phyloP scores from a whole-genome alignment of 305 asterid species.

The Fraxinus xanthoxyloides region DNA sequence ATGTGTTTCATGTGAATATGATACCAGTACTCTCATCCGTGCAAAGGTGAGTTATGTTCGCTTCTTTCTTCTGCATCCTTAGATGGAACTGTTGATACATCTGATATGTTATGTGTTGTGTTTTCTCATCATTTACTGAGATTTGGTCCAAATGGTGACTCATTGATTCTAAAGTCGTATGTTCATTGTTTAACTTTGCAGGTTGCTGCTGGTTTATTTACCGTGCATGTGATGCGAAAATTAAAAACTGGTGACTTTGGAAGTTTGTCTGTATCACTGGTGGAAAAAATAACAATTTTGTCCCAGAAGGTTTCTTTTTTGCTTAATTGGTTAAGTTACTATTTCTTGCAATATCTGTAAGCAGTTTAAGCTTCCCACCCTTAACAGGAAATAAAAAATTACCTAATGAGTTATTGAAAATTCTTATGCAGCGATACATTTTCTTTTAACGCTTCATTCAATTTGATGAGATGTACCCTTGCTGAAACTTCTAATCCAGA shows the following conservation, averaged over 20 bases:
- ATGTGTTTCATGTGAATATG: conserved; percentile 63
- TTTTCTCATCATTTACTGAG: background rate
- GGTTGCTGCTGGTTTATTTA: conserved; percentile 72
- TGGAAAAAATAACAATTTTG: conserved; percentile 50
- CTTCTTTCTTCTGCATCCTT: conserved; percentile 11
- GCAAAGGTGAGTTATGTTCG: conserved; percentile 56
- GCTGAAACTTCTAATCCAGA: conserved; percentile 19
- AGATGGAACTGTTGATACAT: conserved; percentile 2
- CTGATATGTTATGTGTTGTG: background rate
- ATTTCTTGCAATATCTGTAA: background rate
- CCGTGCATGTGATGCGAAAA: conserved; percentile 66
- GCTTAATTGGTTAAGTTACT: conserved; percentile 5
- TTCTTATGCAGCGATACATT: background rate
- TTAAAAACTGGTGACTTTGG: conserved; percentile 62
- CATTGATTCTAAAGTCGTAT: background rate
- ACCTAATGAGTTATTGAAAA: background rate
- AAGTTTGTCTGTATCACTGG: conserved; percentile 69
- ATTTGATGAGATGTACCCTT: conserved; percentile 14
- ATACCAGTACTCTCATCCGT: conserved; percentile 41
- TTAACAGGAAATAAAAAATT: background rate
- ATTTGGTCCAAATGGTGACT: background rate
- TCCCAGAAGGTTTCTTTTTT: conserved; percentile 60
- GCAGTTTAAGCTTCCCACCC: conserved; percentile 9
- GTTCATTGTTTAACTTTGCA: conserved; percentile 35
- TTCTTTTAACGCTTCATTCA: conserved; percentile 3